Evolutionary conservation across 352 stramenopile genomes (phyloP).

Genomic region (Pythium oligandrum): DNA sequence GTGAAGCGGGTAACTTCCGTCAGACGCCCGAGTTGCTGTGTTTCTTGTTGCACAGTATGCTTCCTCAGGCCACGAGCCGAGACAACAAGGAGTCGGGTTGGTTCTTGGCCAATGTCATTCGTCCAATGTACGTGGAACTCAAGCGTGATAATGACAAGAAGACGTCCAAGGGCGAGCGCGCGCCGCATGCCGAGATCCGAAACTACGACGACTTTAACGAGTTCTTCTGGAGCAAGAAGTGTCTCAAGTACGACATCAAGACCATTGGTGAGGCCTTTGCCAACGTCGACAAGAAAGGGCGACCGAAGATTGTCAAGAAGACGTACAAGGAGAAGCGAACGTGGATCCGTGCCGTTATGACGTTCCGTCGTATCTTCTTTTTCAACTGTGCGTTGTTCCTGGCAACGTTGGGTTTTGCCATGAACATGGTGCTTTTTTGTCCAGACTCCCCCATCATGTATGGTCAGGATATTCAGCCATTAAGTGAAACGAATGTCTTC

Average conservation of each 20-base stretch:
- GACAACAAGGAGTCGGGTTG: conserved; percentile 55
- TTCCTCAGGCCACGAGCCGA: conserved; percentile 53
- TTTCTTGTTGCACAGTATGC: conserved; percentile 75
- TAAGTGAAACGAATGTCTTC: conserved; percentile 32
- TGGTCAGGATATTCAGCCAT: conserved; percentile 41
- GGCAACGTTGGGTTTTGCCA: conserved; percentile 48
- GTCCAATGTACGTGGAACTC: conserved; percentile 75
- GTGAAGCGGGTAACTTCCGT: conserved; percentile 82
- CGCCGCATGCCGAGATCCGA: conserved; percentile 67
- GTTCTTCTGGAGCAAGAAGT: conserved; percentile 88
- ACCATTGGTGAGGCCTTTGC: conserved; percentile 68
- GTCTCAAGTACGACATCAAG: conserved; percentile 66
- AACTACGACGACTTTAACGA: conserved; percentile 90
- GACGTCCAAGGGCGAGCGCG: conserved; percentile 67
- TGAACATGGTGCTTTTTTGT: conserved; percentile 79
- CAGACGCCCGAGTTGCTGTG: conserved; percentile 77
- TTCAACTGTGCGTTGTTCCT: conserved; percentile 80
- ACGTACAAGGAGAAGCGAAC: conserved; percentile 76
- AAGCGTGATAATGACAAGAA: conserved; percentile 89
- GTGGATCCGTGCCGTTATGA: conserved; percentile 69
- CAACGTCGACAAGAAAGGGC: conserved; percentile 76
- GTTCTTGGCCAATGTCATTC: conserved; percentile 73
- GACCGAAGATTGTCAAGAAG: conserved; percentile 79
- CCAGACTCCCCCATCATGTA: conserved; percentile 79
- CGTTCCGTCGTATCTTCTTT: conserved; percentile 81